phyloP scores from a whole-genome alignment of 768 basidiomycete genomes.

The Podaxis mareebaensis region DNA sequence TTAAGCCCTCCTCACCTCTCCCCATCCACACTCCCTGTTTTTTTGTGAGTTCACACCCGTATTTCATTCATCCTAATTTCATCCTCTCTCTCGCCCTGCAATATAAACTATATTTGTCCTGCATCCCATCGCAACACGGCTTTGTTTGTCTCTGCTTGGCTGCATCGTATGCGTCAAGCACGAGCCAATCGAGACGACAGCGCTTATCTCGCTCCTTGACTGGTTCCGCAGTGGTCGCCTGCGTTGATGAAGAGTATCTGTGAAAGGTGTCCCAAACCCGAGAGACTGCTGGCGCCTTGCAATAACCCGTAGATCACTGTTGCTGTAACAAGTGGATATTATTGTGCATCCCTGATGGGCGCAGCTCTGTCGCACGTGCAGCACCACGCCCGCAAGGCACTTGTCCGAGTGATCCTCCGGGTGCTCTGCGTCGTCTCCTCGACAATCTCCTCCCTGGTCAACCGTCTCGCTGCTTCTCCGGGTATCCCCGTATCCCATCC shows the following conservation, averaged over 20 bases:
- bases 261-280: background rate
- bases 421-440: constrained; percentile 22
- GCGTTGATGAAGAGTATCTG: background rate
- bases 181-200: background rate
- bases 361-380: constrained; percentile 7
- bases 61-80: background rate
- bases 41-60: background rate
- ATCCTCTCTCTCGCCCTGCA: background rate
- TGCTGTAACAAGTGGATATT: background rate
- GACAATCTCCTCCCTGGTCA: constrained; percentile 24
- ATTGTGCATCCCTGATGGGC: constrained; percentile 3
- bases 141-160: background rate
- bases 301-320: background rate
- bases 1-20: background rate
- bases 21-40: background rate
- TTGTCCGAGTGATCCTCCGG: constrained; percentile 22
- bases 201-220: background rate
- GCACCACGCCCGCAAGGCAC: constrained; percentile 20
- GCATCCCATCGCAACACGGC: background rate
- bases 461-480: constrained; percentile 41
- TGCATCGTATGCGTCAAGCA: background rate
- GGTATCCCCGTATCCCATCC: constrained; percentile 58
- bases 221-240: background rate
- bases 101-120: background rate
- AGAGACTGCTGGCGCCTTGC: background rate